These are phyloP conservation scores for Endocarpon pusillum DNA, from an alignment of 495 filamentous ascomycete genomes.

Conservation along the genomic window DNA sequence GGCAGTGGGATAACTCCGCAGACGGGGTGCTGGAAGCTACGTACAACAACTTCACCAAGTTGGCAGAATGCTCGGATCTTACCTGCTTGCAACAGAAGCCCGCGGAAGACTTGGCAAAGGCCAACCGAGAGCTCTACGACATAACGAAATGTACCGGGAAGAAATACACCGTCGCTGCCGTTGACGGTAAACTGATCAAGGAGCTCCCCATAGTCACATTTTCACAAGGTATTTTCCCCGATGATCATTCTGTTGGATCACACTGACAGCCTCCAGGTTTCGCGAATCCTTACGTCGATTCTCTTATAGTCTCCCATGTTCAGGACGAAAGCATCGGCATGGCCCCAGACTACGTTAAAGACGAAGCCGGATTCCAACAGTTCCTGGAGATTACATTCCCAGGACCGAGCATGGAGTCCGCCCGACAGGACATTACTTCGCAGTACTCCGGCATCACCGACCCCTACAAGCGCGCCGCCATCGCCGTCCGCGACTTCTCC, in stretches of 20 bases:
- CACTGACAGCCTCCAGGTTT: conserved; percentile 16
- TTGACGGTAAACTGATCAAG: conserved; percentile 27
- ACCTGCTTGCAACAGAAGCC: conserved; percentile 24
- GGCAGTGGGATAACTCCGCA: conserved; percentile 23
- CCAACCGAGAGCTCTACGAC: conserved; percentile 22
- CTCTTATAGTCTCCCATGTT: conserved; percentile 23
- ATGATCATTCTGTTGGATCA: too few relatives aligned
- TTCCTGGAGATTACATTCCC: conserved; percentile 10
- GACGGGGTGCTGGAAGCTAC: conserved; percentile 19
- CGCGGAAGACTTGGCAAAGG: conserved; percentile 17
- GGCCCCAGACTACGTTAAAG: conserved; percentile 24
- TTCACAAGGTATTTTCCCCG: conserved; percentile 13
- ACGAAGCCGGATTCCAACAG: conserved; percentile 34
- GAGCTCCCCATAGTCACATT: conserved; percentile 28
- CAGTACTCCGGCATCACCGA: conserved; percentile 17
- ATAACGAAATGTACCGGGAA: conserved; percentile 17
- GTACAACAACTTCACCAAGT: conserved; percentile 25
- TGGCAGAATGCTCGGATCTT: conserved; percentile 29
- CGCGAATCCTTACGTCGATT: conserved; percentile 21
- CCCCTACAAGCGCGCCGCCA: conserved; percentile 11
- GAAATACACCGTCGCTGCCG: conserved; percentile 26
- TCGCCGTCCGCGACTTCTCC: conserved; percentile 16
- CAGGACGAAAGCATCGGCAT: conserved; percentile 24
- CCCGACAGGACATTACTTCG: conserved; percentile 1
- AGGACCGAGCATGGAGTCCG: neutral